Conservation (phyloP, 108 stramenopile genomes). For the Nannochloropsis gaditana region DNA sequence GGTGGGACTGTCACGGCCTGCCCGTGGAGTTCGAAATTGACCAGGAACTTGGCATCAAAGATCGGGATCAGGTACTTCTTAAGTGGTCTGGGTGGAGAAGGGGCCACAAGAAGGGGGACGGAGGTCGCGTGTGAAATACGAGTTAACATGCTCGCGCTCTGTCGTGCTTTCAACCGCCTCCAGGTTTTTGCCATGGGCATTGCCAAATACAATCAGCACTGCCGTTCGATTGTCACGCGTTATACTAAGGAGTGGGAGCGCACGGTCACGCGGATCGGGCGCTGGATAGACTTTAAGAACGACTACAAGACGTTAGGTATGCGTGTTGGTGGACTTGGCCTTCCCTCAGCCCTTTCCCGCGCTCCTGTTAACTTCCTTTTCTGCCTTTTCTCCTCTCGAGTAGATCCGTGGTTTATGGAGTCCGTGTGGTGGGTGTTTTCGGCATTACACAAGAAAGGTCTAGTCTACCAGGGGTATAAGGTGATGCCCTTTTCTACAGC, state of each 20-base stretch:
- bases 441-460: conserved; percentile 74
- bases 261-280: conserved; percentile 85
- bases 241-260: conserved; percentile 96
- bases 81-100: conserved; percentile 74
- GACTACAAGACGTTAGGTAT: conserved; percentile 98
- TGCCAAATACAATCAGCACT: conserved; percentile 85
- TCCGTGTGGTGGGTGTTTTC: conserved; percentile 99
- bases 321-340: conserved; percentile 28
- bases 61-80: conserved; percentile 85
- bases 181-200: conserved; percentile 47
- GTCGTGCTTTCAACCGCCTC: neutral
- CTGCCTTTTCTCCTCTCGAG: neutral
- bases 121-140: no score
- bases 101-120: no score
- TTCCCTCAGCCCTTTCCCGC: neutral
- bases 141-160: no score
- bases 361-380: neutral
- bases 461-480: conserved; percentile 98
- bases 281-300: conserved; percentile 99
- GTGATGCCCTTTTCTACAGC: conserved; percentile 97
- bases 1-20: conserved; percentile 98
- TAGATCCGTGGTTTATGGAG: conserved; percentile 85
- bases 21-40: conserved; percentile 98
- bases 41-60: conserved; percentile 83
- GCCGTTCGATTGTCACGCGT: conserved; percentile 86